Evolutionary conservation across 148 eudicot species (phyloP), one percentile per base, ranked within the genome.

Genomic region (Diospyros kaki): DNA sequence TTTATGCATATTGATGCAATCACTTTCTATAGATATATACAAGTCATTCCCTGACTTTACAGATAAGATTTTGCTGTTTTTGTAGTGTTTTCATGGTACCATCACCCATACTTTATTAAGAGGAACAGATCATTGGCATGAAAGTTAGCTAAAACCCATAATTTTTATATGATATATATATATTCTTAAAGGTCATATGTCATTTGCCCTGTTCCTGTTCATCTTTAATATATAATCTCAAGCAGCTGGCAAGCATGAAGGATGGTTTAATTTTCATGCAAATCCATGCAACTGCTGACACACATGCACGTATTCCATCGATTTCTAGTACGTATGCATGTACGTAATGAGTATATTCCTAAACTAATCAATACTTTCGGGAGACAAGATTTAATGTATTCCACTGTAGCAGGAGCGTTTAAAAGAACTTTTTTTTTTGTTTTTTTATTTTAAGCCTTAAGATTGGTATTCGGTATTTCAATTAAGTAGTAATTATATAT

Each of bases 21-120:
- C 75, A 71, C 75, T 70, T 41, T 71, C 64, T 62, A n/a, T 77
- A 72, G 68, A n/a, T 0, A 28, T 28, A 28, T 28, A 28, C 28
- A 71, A 71, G 80, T 71, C 70, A 77, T 63, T 77, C 62, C 43
- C 72, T 28, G 69, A 77, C 75, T 77, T 77, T 77, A 77, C 75
- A 77, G 80, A 70, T 63, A 69, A 76, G 68, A 18, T 51, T 40
- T 50, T 66, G 74, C 74, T 76, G 79, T 69, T 61, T 6, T 66
- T 76, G 64, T 3, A 17, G 18, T 6, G 64, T 66, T 42, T 28
- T 6, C 43, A 13, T 68, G 45, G 40, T 71, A 65, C 63, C 65
- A 44, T 66, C 77, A 75, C 78, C 48, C 11, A 11, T 64, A 64
- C 41, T 9, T 64, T 9, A 40, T 9, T 3, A 39, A 3, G 5